A percentile compares a stretch with the other conserved stretches of the same genome.
phyloP scores from a whole-genome alignment of 805 yeast genomes.

The Scheffersomyces amazonensis region DNA sequence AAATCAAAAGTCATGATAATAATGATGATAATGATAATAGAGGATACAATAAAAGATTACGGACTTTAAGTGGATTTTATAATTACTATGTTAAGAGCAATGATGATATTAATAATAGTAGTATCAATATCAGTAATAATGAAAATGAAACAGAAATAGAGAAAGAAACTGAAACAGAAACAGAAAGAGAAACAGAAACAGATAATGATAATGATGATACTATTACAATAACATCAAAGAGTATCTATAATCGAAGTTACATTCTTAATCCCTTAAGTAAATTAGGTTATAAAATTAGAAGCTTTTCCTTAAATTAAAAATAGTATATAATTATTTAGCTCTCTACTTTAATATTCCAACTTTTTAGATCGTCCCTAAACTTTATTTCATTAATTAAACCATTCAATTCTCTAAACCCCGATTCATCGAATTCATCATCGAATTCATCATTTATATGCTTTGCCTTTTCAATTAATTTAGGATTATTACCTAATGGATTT shows the following conservation, averaged over 20 bases:
- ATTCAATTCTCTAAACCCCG: constrained; percentile 22
- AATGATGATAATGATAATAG: neutral
- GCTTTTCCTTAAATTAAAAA: neutral
- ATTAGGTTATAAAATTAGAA: neutral
- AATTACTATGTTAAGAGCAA: too few species aligned
- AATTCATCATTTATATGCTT: neutral
- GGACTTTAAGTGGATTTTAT: neutral
- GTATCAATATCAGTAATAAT: neutral
- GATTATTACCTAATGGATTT: constrained; percentile 38
- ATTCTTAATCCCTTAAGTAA: neutral
- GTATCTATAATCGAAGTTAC: too few species aligned
- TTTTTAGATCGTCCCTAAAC: constrained; percentile 34
- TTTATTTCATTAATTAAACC: constrained; percentile 38
- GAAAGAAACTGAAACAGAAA: too few species aligned
- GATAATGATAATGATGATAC: neutral
- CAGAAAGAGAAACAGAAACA: too few species aligned
- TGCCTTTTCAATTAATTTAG: constrained; percentile 1
- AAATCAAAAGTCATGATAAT: too few species aligned
- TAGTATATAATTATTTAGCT: neutral
- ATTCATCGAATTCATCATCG: constrained; percentile 18
- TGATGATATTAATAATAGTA: too few species aligned
- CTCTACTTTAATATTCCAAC: constrained; percentile 21
- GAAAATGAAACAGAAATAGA: neutral
- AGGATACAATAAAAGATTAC: neutral
- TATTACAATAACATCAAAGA: too few species aligned